A percentile compares a stretch with the other conserved stretches of the same genome.
These are phyloP conservation scores for Ramularia collo-cygni DNA, from an alignment of 2,329 filamentous ascomycete genomes.

Conservation along the genomic window DNA sequence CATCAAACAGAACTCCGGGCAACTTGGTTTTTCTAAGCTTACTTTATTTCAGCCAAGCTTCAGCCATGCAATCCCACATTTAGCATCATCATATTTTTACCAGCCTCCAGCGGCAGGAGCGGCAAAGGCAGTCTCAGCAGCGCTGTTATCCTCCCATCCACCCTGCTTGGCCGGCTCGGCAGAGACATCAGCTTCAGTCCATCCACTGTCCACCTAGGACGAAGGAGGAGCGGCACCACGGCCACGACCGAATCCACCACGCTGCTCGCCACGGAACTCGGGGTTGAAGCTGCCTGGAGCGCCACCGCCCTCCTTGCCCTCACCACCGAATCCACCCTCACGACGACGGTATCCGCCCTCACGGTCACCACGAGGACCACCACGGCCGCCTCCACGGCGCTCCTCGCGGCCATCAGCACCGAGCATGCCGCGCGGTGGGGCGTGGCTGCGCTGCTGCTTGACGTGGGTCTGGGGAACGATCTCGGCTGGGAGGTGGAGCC, in stretches of 20 bases:
- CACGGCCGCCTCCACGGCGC: constrained; percentile 71
- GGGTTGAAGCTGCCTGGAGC: constrained; percentile 88
- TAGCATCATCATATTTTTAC: constrained; percentile 2
- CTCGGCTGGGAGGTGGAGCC: constrained; percentile 98
- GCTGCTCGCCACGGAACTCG: constrained; percentile 51
- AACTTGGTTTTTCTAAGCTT: constrained; percentile 15
- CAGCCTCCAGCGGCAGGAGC: constrained; percentile 1
- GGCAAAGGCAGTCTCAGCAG: constrained; percentile 2
- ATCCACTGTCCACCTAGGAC: constrained; percentile 33
- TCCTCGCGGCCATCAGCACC: constrained; percentile 70
- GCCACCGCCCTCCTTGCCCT: constrained; percentile 78
- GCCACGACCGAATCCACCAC: constrained; percentile 69
- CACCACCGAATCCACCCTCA: constrained; percentile 53
- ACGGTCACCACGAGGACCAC: constrained; percentile 65
- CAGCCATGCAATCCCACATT: constrained; percentile 9
- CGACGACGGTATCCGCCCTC: constrained; percentile 51
- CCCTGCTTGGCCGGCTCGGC: neutral
- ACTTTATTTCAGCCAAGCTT: constrained; percentile 10
- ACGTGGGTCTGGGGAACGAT: constrained; percentile 99
- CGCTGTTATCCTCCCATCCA: constrained; percentile 7
- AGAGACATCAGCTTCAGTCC: constrained; percentile 7
- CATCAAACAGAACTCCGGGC: constrained; percentile 10
- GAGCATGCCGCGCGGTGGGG: constrained; percentile 97
- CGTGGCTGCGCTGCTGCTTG: constrained; percentile 99
- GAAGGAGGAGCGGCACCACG: constrained; percentile 59